Evolutionary conservation across 805 yeast genomes (phyloP).

Genomic region (Kuraishia hungarica): DNA sequence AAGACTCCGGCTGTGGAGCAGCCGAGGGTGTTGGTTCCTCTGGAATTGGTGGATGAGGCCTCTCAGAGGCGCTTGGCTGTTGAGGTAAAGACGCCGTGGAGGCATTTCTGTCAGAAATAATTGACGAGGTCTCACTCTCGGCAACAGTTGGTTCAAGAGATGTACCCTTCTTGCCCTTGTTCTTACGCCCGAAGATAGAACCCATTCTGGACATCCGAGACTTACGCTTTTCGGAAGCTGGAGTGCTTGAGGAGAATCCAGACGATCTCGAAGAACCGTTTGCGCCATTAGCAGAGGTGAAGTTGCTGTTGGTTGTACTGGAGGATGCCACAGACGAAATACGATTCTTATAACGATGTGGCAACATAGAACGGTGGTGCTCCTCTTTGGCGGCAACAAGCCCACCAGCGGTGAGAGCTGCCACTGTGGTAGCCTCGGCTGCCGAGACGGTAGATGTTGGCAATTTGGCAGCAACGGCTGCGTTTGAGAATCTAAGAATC

Average conservation of each 20-base stretch:
- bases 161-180: constrained; percentile 26
- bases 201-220: constrained; percentile 51
- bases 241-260: not conserved
- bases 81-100: constrained; percentile 1
- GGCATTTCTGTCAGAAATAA: constrained; percentile 11
- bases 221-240: not conserved
- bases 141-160: constrained; percentile 13
- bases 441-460: constrained; percentile 4
- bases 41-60: not conserved
- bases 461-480: constrained; percentile 11
- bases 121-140: constrained; percentile 23
- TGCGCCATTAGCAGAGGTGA: not conserved
- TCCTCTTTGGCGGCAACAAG: not conserved
- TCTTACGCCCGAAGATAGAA: constrained; percentile 62
- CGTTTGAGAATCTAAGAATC: constrained; percentile 44
- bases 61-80: constrained; percentile 1
- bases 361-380: constrained; percentile 6
- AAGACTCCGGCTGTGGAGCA: not conserved
- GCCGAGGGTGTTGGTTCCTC: not conserved
- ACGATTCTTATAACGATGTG: constrained; percentile 5
- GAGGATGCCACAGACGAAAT: not conserved
- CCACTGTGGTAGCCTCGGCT: not conserved
- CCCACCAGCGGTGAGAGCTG: not conserved
- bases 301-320: not conserved
- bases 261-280: not conserved